Evolutionary conservation across 1,284 basidiomycete genomes (phyloP).

Genomic region (Tranzscheliella williamsii): DNA sequence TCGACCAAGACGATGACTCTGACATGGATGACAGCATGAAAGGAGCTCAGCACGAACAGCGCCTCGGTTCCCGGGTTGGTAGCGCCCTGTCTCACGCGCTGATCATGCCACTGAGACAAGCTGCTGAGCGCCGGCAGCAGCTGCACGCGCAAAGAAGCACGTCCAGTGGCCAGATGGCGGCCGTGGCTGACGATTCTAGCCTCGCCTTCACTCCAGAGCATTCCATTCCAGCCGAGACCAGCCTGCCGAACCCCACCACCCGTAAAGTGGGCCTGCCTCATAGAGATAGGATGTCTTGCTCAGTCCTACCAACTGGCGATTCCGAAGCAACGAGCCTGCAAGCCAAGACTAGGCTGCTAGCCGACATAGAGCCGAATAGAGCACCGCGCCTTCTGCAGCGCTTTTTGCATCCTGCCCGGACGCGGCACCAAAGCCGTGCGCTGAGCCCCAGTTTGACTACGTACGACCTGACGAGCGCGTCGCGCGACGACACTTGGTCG

Average conservation of each 20-base stretch:
- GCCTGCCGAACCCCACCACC: constrained; percentile 2
- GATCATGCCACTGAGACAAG: constrained; percentile 21
- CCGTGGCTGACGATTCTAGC: constrained; percentile 15
- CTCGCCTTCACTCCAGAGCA: constrained; percentile 17
- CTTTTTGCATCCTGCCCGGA: constrained; percentile 17
- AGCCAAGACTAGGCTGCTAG: too few species aligned
- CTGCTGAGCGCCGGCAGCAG: constrained; percentile 27
- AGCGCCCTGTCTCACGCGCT: constrained; percentile 30
- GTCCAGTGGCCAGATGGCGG: constrained; percentile 15
- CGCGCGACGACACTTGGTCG: too few species aligned
- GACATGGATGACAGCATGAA: constrained; percentile 3
- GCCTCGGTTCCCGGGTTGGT: constrained; percentile 24
- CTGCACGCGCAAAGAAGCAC: constrained; percentile 9
- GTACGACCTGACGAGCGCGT: constrained; percentile 9
- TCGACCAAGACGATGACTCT: constrained; percentile 12
- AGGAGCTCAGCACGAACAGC: not conserved
- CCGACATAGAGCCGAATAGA: too few species aligned
- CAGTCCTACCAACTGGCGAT: too few species aligned
- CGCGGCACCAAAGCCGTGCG: constrained; percentile 12
- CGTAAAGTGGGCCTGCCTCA: constrained; percentile 7
- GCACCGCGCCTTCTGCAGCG: constrained; percentile 28
- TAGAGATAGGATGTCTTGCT: constrained; percentile 1
- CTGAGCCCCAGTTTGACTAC: constrained; percentile 23
- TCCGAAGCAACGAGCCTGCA: too few species aligned
- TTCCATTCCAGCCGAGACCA: constrained; percentile 1